These are phyloP conservation scores for Acanthamoeba castellanii DNA, from an alignment of 208 protist genomes.

Conservation along the genomic window DNA sequence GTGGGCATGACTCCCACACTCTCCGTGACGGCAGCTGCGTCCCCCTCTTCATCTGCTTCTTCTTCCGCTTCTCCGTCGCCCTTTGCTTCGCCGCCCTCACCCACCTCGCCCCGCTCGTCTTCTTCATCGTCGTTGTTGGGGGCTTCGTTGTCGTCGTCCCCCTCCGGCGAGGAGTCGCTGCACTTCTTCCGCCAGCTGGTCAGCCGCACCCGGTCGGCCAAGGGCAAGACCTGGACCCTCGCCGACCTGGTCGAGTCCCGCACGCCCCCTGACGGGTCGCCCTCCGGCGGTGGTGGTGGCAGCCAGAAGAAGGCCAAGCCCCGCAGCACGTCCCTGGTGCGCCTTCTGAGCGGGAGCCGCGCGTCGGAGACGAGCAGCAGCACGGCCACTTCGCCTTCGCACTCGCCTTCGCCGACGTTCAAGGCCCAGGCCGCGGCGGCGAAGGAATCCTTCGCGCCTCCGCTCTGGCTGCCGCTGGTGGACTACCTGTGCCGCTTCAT, in stretches of 20 bases:
- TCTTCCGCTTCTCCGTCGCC: too few species aligned
- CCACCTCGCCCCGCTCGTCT: neutral
- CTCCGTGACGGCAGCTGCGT: neutral
- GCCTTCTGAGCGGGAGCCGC: neutral
- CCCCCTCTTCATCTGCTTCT: neutral
- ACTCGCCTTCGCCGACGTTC: neutral
- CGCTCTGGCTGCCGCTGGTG: neutral
- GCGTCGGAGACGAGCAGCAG: too few species aligned
- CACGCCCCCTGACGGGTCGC: neutral
- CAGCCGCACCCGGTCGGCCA: neutral
- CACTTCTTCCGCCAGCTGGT: neutral
- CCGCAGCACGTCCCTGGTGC: neutral
- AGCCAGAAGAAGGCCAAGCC: neutral
- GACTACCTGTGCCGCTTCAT: constrained; percentile 17
- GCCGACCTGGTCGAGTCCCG: neutral
- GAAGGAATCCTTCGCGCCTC: neutral
- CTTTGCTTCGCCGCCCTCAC: too few species aligned
- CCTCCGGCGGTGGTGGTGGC: too few species aligned
- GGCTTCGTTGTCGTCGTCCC: neutral
- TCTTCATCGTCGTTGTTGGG: neutral
- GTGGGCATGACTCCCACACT: neutral
- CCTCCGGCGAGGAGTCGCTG: neutral
- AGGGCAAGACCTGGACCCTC: neutral
- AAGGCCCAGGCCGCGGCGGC: neutral
- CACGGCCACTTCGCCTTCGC: neutral